Base-by-base conservation (phyloP, 1,139 yeast species). In the Debaryomyces sp. region DNA sequence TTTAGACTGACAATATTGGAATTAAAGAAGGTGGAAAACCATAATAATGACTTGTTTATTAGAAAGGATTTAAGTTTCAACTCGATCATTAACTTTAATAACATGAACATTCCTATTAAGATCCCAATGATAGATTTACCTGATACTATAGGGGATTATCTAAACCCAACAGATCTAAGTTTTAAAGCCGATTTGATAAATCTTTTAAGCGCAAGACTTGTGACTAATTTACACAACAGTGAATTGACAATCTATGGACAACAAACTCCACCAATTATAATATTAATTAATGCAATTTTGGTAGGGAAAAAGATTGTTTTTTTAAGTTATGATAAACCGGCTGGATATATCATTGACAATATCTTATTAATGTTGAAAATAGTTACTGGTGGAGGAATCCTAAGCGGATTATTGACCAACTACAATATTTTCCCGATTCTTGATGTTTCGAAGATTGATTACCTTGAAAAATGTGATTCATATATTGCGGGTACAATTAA, bases 401-500 rank as follows among this genome's bases (percentile, higher is more conserved):
- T 84, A 46, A 68, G 81, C 40, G 84, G 85, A 8, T 62, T 81
- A 34, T 65, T 77, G 27, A 69, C 68, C 57, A 60, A 70, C 62
- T 76, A 70, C 57, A 75, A 77, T 49, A 73, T 85, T 5, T 84
- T 82, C 59, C 89, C 89, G 1, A 81, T 83, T 50, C 74, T 84
- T 2, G 88, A 84, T 57, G 78, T 84, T 23, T 79, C 85, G 32
- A 82, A 83, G 54, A 80, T 81, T 23, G 87, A 82, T 52, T 72
- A 81, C 18, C 65, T 84, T 54, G 75, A 79, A 51, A 68, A 72
- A 50, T 78, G 84, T 51, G 77, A 74, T 17, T 81, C 84, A 23
- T 84, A 68, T 61, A 70, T 84, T 58, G 89, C 88, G 4, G 89
- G 89, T 9, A 85, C 85, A 43, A 82, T 84, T 54, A 84, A 84